phyloP scores from a whole-genome alignment of 2,329 filamentous ascomycete species.

The Pseudofabraea citricarpa region DNA sequence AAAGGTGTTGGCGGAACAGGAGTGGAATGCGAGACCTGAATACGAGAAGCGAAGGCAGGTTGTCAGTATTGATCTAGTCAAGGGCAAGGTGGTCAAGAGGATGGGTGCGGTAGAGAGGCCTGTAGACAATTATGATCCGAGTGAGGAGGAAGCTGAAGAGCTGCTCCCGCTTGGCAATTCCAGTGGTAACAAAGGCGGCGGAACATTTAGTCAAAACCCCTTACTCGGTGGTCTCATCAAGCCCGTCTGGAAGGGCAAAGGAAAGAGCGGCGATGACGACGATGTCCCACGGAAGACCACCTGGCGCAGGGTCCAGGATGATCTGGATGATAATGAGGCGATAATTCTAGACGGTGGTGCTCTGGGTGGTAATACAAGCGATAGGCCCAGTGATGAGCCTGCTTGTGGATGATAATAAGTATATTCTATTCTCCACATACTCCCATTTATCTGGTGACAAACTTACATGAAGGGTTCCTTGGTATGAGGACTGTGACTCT shows the following conservation, averaged over 20 bases:
- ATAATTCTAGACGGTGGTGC: conserved; percentile 34
- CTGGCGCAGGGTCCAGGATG: conserved; percentile 37
- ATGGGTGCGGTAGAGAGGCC: conserved; percentile 24
- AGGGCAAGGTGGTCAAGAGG: conserved; percentile 48
- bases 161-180: conserved; percentile 8
- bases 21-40: conserved; percentile 63
- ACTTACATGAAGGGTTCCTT: no score
- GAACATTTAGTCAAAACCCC: conserved; percentile 30
- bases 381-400: conserved; percentile 19
- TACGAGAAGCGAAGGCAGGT: conserved; percentile 68
- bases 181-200: conserved; percentile 18
- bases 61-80: conserved; percentile 63
- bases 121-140: conserved; percentile 9
- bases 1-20: conserved; percentile 60
- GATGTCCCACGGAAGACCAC: conserved; percentile 27
- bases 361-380: conserved; percentile 18
- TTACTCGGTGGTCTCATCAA: conserved; percentile 29
- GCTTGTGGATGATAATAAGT: conserved; percentile 19
- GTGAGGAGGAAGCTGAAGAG: conserved; percentile 21
- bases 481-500: no score
- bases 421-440: no score
- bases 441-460: no score
- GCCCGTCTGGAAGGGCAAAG: conserved; percentile 28
- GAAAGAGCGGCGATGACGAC: conserved; percentile 19
- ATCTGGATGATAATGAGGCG: conserved; percentile 34